Base-by-base conservation (phyloP, 2,329 filamentous ascomycete genomes). In the Fusarium albosuccineum region DNA sequence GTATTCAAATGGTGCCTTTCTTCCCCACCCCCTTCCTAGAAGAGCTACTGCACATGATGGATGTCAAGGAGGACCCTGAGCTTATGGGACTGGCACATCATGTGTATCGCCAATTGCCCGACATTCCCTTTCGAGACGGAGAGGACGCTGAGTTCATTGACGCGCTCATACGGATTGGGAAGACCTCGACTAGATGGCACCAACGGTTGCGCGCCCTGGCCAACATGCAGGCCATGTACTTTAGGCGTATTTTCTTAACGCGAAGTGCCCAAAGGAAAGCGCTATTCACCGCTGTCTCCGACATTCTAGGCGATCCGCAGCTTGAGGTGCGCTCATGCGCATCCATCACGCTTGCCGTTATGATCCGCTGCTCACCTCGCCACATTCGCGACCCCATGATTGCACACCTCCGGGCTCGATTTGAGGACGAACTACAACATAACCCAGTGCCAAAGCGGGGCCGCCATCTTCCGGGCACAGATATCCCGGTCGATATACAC, bases 221-320 rank as follows among this genome's bases (percentile, higher is more conserved):
- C 81, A 98, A 98, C 80, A 97, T 99, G 85, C 97, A 99, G 75
- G 95, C 98, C 68, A 91, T 99, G 71, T 99, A 97, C 83, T 99
- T 98, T 88, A 91, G 96, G 51, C 92, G 95, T 27, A 87, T 99
- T 37, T 99, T 99, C 84, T 83, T 98, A 27, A 92, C 97, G 70
- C 87, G 89, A 33, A 83, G 87, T 7, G 81, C 86, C 8, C 91
- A 97, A 76, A 92, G 96, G 55, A 87, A 93, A 71, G 86, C 88
- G 34, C 87, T 99, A 14, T 97, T 98, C 76, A 90, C 91, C 44
- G 97, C 94, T 57, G 94, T 99, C n/a, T 93, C 94, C 40, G 92
- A 91, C 70, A 99, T 99, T 96, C 86, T 99, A 7, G 89, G 92
- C 63, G 96, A 99, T 74, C 78, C 89, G 3, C 96, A 99, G 79